Base-by-base conservation (phyloP, 768 basidiomycete species). In the Galerina sulciceps region DNA sequence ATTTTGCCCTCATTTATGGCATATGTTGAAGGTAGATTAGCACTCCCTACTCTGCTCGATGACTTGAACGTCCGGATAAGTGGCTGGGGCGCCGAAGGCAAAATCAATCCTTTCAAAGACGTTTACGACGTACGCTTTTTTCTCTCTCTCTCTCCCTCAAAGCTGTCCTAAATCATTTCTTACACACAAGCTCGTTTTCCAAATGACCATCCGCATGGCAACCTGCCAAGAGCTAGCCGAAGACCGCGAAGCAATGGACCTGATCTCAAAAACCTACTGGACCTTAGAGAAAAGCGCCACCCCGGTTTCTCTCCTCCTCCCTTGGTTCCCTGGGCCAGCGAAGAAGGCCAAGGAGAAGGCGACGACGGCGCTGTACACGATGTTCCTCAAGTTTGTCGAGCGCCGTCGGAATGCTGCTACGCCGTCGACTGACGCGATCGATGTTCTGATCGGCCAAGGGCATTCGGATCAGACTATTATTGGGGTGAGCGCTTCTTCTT, bases 151-250 rank as follows among this genome's bases (percentile, higher is more conserved):
- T 56, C n/a, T 4, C 20, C 15, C 4, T 8, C 4, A 5, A 15
- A 15, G 13, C 38, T 44, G 9, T 34, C 4, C 10, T 45, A 35
- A 37, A 9, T 10, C 34, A 14, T 34, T 4, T 20, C 14, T n/a
- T 11, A 11, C n/a, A 6, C 18, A 14, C 26, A 11, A 76, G 75
- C 66, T 75, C 37, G 69, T 74, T 1, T 73, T 76, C 60, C 73
- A 73, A 63, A 70, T 77, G 69, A 76, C 73, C 0, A 65, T 74
- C 13, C 65, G 76, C 23, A 71, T 76, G 73, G 67, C 68, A 14
- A 70, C 70, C 5, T 77, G 76, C 52, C 54, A 60, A 10, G 76
- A 76, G 40, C 66, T 77, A 4, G 69, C 76, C 1, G 62, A 69
- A 4, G 66, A 76, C 43, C 31, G 36, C 2, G 60, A 64, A 2